Base-by-base conservation (phyloP, 176 grass and related monocot genomes). In the Juncus effusus region DNA sequence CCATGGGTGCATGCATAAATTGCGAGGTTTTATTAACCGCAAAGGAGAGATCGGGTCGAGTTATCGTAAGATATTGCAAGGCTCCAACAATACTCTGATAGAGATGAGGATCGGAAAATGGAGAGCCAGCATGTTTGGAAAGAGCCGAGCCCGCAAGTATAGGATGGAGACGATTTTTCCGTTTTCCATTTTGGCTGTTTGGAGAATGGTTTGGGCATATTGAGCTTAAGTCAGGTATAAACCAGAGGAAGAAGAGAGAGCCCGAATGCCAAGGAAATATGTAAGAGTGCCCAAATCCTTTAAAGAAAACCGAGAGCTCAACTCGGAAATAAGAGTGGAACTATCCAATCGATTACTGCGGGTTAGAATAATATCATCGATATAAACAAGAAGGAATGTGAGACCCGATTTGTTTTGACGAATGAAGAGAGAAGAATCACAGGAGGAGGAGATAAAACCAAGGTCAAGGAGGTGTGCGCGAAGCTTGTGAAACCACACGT, bases 11-110 rank as follows among this genome's bases (percentile, higher is more conserved):
- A 1, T 64, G 3, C 61, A 64, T 64, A 40, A 64, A 64, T 10
- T 64, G 61, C 4, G 36, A 16, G 5, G 1, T 38, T 42, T 42
- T 50, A 6, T 45, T 67, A 4, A 67, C 4, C 3, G 37, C 5
- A 49, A 67, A 51, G 4, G 63, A 0, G 13, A 67, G 10, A 45
- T 67, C 37, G 3, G 44, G 38, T 2, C 63, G 1, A 42, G 35
- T 67, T 9, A 67, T 67, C 5, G 63, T 67, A 2, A 45, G 15
- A 50, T 67, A 67, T 16, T 67, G 63, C 7, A 47, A 14, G 42
- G 37, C 63, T 8, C 63, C 63, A 0, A 67, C 63, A 3, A 0
- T 14, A 45, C 40, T 42, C 13, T 38, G 63, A 49, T 50, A 67
- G 4, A 19, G 61, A 3, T 38, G 4, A 5, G 61, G 61, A 64